phyloP scores from a whole-genome alignment of 2,329 filamentous ascomycete genomes.

The Aureobasidium subglaciale region DNA sequence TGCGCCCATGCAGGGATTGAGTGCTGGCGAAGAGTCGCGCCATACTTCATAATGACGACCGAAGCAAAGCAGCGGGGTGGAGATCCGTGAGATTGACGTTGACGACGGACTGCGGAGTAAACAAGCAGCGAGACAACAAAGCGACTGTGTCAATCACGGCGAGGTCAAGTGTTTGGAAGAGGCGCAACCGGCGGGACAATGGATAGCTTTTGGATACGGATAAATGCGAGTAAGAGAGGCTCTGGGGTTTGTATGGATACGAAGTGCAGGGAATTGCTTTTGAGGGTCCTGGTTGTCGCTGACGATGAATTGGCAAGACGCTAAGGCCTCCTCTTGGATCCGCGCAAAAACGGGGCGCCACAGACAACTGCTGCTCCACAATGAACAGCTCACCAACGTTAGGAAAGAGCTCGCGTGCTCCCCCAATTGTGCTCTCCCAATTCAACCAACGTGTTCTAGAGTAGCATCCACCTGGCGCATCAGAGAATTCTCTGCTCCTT shows the following conservation, averaged over 20 bases:
- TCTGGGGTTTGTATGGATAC: neutral
- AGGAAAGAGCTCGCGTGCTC: too few species aligned
- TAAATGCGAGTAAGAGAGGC: conserved; percentile 5
- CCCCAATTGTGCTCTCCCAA: too few species aligned
- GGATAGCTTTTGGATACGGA: neutral
- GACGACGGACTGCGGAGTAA: neutral
- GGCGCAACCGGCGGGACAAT: conserved; percentile 12
- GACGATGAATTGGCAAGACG: too few species aligned
- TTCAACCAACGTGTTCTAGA: too few species aligned
- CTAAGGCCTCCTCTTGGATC: too few species aligned
- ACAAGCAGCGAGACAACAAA: neutral
- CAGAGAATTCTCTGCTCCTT: conserved; percentile 5
- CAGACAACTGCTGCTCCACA: neutral
- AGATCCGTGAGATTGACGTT: conserved; percentile 1
- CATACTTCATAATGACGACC: conserved; percentile 60
- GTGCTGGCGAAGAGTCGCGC: conserved; percentile 63
- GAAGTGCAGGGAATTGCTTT: neutral
- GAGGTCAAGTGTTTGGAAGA: neutral
- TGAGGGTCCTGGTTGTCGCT: neutral
- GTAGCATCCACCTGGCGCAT: neutral
- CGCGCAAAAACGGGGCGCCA: neutral
- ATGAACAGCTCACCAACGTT: too few species aligned
- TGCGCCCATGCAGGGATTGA: conserved; percentile 78
- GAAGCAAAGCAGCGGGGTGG: neutral
- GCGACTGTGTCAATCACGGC: neutral